Conservation (phyloP, 345 rosid genomes). For the Corchorus capsularis region DNA sequence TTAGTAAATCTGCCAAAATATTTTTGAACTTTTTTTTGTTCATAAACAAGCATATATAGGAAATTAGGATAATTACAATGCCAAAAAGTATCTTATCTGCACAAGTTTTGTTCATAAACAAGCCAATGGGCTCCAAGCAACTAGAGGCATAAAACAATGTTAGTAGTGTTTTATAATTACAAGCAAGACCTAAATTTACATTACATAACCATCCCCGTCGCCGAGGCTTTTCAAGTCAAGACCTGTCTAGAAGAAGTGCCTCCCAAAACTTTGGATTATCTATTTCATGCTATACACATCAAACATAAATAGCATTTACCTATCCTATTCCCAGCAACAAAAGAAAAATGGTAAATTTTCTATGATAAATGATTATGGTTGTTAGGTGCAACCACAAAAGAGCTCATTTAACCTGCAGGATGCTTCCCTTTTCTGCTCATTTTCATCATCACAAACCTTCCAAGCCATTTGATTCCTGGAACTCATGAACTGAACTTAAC, state of each 20-base stretch:
- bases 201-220: neutral
- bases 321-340: neutral
- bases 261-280: neutral
- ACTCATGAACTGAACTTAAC: conserved; percentile 55
- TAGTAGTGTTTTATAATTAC: neutral
- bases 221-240: neutral
- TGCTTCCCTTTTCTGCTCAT: conserved; percentile 10
- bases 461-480: conserved; percentile 16
- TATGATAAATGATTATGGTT: neutral
- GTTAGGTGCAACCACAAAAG: neutral
- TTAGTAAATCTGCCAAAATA: too few relatives aligned
- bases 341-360: neutral
- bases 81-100: too few relatives aligned
- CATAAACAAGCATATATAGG: neutral
- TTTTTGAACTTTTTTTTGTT: neutral
- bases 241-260: neutral
- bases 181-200: neutral
- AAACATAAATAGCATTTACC: neutral
- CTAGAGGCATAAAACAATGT: neutral
- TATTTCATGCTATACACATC: neutral
- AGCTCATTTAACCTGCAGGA: neutral
- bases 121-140: neutral
- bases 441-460: conserved; percentile 24
- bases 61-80: too few relatives aligned
- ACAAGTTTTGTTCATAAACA: neutral